Conservation (phyloP, 441 rosid genomes). For the Euphorbia schlechtendalii region DNA sequence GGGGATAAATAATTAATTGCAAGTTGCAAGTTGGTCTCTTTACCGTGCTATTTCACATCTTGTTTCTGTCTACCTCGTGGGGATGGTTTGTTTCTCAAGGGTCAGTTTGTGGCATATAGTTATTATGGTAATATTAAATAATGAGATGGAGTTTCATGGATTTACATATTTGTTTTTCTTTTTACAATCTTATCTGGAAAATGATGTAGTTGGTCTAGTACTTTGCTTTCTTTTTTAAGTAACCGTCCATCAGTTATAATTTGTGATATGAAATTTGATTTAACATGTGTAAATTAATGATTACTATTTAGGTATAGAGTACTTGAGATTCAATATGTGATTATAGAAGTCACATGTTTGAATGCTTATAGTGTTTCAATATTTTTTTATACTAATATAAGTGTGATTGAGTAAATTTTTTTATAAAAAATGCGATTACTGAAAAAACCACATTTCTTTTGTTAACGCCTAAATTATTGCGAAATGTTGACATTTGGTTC, state of each 20-base stretch:
- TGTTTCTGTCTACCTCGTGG: not conserved
- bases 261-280: too few species aligned
- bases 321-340: too few species aligned
- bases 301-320: too few species aligned
- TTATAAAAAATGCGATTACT: too few species aligned
- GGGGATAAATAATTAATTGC: not conserved
- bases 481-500: slow-evolving; percentile 6
- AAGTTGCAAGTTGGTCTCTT: slow-evolving; percentile 3
- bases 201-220: not conserved
- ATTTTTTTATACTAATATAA: too few species aligned
- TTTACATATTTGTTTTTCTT: not conserved
- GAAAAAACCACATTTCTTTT: too few species aligned
- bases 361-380: too few species aligned
- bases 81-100: slow-evolving; percentile 2
- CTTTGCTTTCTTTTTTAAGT: too few species aligned
- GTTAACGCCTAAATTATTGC: not conserved
- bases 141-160: not conserved
- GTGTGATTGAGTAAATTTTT: too few species aligned
- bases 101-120: not conserved
- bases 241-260: too few species aligned
- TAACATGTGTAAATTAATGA: too few species aligned
- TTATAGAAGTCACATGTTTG: too few species aligned
- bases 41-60: not conserved
- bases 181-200: not conserved
- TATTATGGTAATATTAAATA: not conserved